Percentiles rank a stretch among this genome's conserved stretches.
Conservation (phyloP, 2,329 filamentous ascomycete genomes). For the Beauveria medogensis region DNA sequence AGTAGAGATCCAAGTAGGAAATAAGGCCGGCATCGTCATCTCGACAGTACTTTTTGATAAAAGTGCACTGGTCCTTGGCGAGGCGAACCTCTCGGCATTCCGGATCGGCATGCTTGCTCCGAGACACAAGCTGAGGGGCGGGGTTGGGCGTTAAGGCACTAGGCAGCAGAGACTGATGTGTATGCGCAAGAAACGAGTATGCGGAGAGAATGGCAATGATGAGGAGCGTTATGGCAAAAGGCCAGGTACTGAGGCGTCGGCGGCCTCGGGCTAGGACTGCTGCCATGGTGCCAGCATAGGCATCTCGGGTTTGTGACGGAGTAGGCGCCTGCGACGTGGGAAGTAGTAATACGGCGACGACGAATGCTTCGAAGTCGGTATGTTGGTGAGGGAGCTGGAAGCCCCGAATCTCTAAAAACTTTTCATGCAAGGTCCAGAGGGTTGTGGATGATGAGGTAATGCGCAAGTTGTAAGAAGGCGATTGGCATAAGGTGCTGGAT, state of each 20-base stretch:
- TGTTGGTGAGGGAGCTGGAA: neutral
- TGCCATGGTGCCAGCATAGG: conserved; percentile 16
- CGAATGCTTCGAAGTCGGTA: neutral
- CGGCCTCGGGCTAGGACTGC: conserved; percentile 32
- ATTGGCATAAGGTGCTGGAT: neutral
- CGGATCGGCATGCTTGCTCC: conserved; percentile 20
- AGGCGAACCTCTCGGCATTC: conserved; percentile 75
- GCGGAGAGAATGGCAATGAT: conserved; percentile 38
- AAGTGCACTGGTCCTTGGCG: conserved; percentile 75
- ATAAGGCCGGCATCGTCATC: conserved; percentile 87
- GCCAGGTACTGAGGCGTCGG: conserved; percentile 17
- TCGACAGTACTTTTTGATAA: conserved; percentile 71
- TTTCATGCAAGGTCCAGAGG: neutral
- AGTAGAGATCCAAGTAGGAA: conserved; percentile 85
- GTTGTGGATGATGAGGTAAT: conserved; percentile 1
- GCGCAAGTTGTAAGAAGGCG: neutral
- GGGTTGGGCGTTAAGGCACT: conserved; percentile 10
- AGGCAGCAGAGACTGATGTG: conserved; percentile 11
- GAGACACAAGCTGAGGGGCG: conserved; percentile 18
- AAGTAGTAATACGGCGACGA: neutral
- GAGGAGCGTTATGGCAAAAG: conserved; percentile 40
- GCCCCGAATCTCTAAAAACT: neutral
- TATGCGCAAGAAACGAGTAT: conserved; percentile 33
- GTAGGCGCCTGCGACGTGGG: neutral
- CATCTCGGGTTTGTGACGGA: neutral